Percentiles rank a stretch among this genome's conserved stretches.
Evolutionary conservation across 768 basidiomycete species (phyloP).

Genomic region (Lactarius deliciosus): DNA sequence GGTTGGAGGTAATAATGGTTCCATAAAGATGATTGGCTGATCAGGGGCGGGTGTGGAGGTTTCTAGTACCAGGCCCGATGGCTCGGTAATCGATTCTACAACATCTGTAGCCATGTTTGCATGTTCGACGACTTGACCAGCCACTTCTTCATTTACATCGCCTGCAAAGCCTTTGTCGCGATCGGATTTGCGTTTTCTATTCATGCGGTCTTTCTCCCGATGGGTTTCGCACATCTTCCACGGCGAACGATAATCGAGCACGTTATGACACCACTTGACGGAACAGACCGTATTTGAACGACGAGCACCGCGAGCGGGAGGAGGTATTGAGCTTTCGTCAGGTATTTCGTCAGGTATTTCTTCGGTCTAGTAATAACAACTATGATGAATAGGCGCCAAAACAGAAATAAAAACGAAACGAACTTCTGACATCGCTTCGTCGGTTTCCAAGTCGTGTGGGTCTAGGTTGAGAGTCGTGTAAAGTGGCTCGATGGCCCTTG

Average conservation of each 20-base stretch:
- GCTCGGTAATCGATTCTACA: slow-evolving; percentile 4
- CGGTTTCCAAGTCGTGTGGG: slow-evolving; percentile 9
- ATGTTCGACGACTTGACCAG: slow-evolving; percentile 7
- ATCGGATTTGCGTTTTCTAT: slow-evolving; percentile 35
- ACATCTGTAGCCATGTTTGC: neutral
- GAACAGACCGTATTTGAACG: slow-evolving; percentile 42
- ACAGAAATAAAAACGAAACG: neutral
- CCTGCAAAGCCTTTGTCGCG: slow-evolving; percentile 28
- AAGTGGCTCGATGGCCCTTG: slow-evolving; percentile 2
- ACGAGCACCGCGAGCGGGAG: slow-evolving; percentile 36
- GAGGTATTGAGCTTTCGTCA: slow-evolving; percentile 30
- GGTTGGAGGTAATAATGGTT: slow-evolving; percentile 25
- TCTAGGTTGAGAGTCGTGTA: slow-evolving; percentile 18
- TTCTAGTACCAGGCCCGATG: neutral
- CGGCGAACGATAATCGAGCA: slow-evolving; percentile 42
- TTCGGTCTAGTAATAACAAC: slow-evolving; percentile 5
- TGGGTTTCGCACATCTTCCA: slow-evolving; percentile 54
- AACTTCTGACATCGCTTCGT: slow-evolving; percentile 19
- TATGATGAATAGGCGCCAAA: neutral
- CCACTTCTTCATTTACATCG: slow-evolving; percentile 13
- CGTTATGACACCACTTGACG: slow-evolving; percentile 44
- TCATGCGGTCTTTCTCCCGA: slow-evolving; percentile 39
- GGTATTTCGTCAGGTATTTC: slow-evolving; percentile 21
- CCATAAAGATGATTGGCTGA: slow-evolving; percentile 22
- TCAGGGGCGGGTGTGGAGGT: slow-evolving; percentile 6